Percentiles rank a stretch among this genome's conserved stretches.
phyloP scores from a whole-genome alignment of 305 asterid species.

The Ruellia speciosa region DNA sequence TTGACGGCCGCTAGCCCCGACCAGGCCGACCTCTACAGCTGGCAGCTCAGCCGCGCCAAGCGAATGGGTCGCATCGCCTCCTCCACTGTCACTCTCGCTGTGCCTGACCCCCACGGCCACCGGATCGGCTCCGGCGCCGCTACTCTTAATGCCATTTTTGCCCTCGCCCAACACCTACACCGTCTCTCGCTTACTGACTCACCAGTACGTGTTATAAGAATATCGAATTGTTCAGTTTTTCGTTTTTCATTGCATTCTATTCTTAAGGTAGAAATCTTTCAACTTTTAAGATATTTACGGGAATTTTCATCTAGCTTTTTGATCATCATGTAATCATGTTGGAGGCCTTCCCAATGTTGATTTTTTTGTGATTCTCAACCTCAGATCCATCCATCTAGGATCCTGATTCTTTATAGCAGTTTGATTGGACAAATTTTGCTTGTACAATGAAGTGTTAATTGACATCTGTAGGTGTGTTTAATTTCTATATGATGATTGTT shows the following conservation, averaged over 20 bases:
- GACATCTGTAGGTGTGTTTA: no score
- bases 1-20: constrained; percentile 95
- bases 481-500: not conserved
- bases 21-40: constrained; percentile 76
- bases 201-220: constrained; percentile 19
- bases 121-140: constrained; percentile 99
- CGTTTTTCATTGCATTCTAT: not conserved
- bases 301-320: no score
- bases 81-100: constrained; percentile 71
- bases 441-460: no score
- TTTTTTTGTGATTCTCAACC: no score
- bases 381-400: no score
- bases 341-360: no score
- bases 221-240: no score
- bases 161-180: constrained; percentile 51
- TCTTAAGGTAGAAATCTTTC: no score
- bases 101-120: constrained; percentile 85
- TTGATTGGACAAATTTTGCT: no score
- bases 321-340: no score
- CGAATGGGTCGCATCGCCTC: constrained; percentile 78
- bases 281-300: no score
- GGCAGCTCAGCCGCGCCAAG: constrained; percentile 86
- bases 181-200: constrained; percentile 25
- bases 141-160: constrained; percentile 69
- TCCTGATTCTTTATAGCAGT: no score